Base-by-base conservation (phyloP, 306 rosid species). In the Acmispon strigosus region DNA sequence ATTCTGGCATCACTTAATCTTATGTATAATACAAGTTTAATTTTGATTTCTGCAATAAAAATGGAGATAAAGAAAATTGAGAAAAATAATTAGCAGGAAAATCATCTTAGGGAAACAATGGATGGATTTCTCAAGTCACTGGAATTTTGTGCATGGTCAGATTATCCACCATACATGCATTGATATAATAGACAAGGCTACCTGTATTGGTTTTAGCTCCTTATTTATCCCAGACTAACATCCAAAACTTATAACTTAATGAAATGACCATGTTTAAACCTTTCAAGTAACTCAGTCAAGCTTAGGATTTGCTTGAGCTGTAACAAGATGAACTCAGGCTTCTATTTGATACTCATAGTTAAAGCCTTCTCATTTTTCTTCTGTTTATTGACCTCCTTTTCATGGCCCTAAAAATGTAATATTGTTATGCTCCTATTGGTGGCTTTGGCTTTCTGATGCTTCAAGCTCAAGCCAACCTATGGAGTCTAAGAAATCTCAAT, bases 11-110 rank as follows among this genome's bases (percentile, higher is more conserved):
- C 19, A 8, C 22, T 57, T 47, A 6, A 42, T 56, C 39, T 32
- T 75, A 52, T 49, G 19, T 43, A 27, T 47, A 4, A 24, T 45
- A 62, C 71, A 43, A 67, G 19, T 70, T 51, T 7, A 9, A 66
- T 18, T 76, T 79, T 57, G 17, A 19, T 71, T 81, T 67, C 17
- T 62, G 27, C 53, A 50, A 15, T 52, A 14, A 11, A 37, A 63
- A 2, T 56, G 64, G 42, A 55, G 32, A 27, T 7, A 22, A 64
- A 24, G 37, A 58, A 47, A 52, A 53, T 73, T 60, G 20, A 49
- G 44, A 16, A 42, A 70, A 36, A 42, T 27, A 39, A 27, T 55
- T 39, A 62, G 32, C 20, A 8, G 37, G 72, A 41, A 43, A 13
- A 6, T 19, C 2, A 19, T 62, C 32, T 50, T 15, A 24, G 13